A percentile compares a stretch with the other conserved stretches of the same genome.
Evolutionary conservation across 75 land plant genomes (phyloP).

Genomic region (Chamaecyparis obtusa): DNA sequence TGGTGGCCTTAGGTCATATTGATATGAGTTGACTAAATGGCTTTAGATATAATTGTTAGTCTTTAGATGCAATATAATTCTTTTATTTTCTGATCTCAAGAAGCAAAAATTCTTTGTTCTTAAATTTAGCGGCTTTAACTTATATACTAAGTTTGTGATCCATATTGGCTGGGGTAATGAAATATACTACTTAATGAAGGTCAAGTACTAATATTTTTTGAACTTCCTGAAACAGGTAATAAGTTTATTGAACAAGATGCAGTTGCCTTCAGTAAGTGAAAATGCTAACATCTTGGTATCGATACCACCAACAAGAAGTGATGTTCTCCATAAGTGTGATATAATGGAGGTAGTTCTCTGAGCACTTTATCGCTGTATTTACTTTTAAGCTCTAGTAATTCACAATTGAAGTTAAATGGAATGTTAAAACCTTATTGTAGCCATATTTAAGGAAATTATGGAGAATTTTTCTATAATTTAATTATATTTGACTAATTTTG

Average conservation of each 20-base stretch:
- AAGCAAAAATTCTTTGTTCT: background rate
- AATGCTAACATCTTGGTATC: conserved; percentile 36
- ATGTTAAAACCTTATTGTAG: background rate
- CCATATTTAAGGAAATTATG: background rate
- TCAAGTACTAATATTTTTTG: background rate
- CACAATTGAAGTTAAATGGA: background rate
- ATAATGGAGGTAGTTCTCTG: conserved; percentile 77
- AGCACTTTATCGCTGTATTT: background rate
- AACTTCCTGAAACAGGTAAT: conserved; percentile 44
- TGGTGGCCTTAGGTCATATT: background rate
- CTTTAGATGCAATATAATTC: background rate
- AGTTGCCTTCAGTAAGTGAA: conserved; percentile 52
- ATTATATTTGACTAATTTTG: background rate
- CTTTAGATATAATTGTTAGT: background rate
- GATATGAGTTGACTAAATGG: background rate
- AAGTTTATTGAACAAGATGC: conserved; percentile 76
- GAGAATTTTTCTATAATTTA: conserved; percentile 1
- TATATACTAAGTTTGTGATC: background rate
- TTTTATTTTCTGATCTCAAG: background rate
- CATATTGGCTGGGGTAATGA: background rate
- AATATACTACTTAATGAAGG: background rate
- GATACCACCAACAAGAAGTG: conserved; percentile 97
- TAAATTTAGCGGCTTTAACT: background rate
- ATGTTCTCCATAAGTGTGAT: conserved; percentile 91
- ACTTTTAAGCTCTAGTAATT: background rate